Base-by-base conservation (phyloP, 2,329 filamentous ascomycete species). In the Leptographium procerum region DNA sequence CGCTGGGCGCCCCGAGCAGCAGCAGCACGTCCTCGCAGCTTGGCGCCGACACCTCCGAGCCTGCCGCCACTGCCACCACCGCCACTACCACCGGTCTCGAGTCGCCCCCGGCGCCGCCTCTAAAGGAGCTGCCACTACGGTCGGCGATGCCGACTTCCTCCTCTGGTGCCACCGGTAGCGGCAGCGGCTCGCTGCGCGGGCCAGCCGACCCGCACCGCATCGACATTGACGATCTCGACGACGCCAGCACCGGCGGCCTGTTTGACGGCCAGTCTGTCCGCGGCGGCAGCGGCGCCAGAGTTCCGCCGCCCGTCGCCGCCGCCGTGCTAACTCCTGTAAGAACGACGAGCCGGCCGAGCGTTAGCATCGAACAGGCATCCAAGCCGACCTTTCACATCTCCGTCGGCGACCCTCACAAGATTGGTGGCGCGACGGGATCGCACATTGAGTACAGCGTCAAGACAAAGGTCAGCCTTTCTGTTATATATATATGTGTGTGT, bases 361-460 rank as follows among this genome's bases (percentile, higher is more conserved):
- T 96, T 64, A 95, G 88, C 70, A 77, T 97, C 58, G 92, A 97
- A 72, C 89, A 95, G 74, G 94, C 94, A 52, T 86, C 92, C 33
- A 95, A 96, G 73, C 94, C 94, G 6, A 87, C 78, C 48, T 99
- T 97, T 72, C 77, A 89, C 55, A 97, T 99, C 66, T 85, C 81
- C 3, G 94, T 99, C 26, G 94, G 94, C 59, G 94, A 99, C 73
- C 94, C 94, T 58, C 91, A 96, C 74, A 99, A 97, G 76, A 92
- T 99, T 64, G 94, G 94, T 60, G 94, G 97, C 72, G 73, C 97
- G 70, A 96, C 94, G 10, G 96, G 89, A 71, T 96, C 91, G 63
- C 94, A 99, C 72, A 99, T 96, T 63, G 94, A 97, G 53, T 99
- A 99, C 74, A 90, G 90, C 66, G 94, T 99, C 63, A 83, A 88